Base-by-base conservation (phyloP, 345 rosid genomes). In the Streptanthus diversifolius region DNA sequence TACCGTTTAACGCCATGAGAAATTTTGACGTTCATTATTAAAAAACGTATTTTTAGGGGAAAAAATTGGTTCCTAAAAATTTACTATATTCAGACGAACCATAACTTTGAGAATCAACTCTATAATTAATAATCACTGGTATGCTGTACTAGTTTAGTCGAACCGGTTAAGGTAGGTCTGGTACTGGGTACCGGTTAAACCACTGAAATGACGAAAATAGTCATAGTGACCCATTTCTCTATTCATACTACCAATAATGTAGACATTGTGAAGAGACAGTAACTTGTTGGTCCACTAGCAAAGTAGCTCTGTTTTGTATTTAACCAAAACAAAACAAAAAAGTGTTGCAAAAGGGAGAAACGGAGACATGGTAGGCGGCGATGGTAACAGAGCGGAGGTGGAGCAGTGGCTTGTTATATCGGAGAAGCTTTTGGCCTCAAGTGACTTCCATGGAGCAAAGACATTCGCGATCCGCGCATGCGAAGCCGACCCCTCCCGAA, bases 371-470 rank as follows among this genome's bases (percentile, higher is more conserved):
- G 65, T 73, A 80, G 73, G 66, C 18, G 77, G 32, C 18, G 69
- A 48, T 5, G 48, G 74, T 11, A 76, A 74, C 71, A 68, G 84
- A 64, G 80, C 80, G 52, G 93, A 90, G 67, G 89, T 86, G 32
- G 86, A 85, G 70, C 85, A 83, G 82, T 90, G 92, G 88, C 77
- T 89, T 13, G 68, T 72, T 10, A 81, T 84, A 45, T 85, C 93
- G 37, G 93, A 86, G 86, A 87, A 90, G 81, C 93, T 89, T 1
- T 69, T 93, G 3, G 80, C 82, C 3, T 75, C 93, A 1, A 85
- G 90, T 24, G 98, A 93, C 66, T 83, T 87, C 45, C 84, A 85
- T 6, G 98, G 90, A 37, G 86, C 97, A 12, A 76, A 84, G 70
- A 75, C 80, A 36, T 82, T 87, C 27, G 97, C 97, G 72, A 81